These are phyloP conservation scores for Sporobolomyces roseus DNA, from an alignment of 768 basidiomycete species.

Conservation along the genomic window DNA sequence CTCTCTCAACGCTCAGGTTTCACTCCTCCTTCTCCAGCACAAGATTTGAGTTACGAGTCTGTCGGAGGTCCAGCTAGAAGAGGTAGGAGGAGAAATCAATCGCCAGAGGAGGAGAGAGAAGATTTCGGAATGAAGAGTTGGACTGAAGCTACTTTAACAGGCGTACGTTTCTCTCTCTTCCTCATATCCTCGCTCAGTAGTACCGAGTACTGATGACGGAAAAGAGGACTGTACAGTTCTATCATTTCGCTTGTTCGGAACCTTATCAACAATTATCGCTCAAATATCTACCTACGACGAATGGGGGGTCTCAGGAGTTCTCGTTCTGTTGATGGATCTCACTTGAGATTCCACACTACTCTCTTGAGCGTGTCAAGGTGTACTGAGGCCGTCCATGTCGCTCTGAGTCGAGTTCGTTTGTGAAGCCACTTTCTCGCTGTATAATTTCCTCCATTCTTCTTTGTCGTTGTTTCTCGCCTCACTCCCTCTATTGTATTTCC, in stretches of 20 bases:
- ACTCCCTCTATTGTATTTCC: too few relatives aligned
- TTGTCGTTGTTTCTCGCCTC: not conserved
- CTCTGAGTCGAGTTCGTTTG: too few relatives aligned
- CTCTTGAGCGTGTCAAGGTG: too few relatives aligned
- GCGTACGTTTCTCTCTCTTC: conserved; percentile 3
- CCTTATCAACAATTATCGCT: conserved; percentile 26
- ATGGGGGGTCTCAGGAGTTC: conserved; percentile 72
- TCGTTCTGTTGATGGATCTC: not conserved
- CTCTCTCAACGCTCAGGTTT: not conserved
- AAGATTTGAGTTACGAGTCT: not conserved
- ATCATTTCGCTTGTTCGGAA: conserved; percentile 19
- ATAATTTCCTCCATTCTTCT: not conserved
- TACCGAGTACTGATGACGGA: not conserved
- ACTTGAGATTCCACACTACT: too few relatives aligned
- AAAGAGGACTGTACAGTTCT: conserved; percentile 2
- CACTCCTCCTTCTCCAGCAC: too few relatives aligned
- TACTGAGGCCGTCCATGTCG: too few relatives aligned
- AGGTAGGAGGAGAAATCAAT: not conserved
- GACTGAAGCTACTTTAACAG: conserved; percentile 32
- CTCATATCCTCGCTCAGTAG: not conserved
- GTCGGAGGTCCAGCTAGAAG: too few relatives aligned
- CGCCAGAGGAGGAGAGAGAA: not conserved
- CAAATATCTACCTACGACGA: conserved; percentile 61
- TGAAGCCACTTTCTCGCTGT: conserved; percentile 10
- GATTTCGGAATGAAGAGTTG: conserved; percentile 27